These are phyloP conservation scores for Dunaliella primolecta DNA, from an alignment of 139 green algal species.

Conservation along the genomic window DNA sequence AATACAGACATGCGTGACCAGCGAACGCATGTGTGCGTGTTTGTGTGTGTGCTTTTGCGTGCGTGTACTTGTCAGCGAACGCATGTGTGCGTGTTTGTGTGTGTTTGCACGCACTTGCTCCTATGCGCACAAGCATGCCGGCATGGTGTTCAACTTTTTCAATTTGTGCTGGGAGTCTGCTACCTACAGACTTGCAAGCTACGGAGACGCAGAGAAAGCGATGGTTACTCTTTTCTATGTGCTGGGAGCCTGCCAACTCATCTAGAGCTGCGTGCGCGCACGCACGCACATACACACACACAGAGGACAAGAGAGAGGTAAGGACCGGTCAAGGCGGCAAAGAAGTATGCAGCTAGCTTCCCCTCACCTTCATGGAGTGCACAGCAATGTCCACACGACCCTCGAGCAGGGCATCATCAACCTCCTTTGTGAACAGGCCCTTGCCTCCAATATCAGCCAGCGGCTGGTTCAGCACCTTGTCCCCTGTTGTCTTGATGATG, in stretches of 20 bases:
- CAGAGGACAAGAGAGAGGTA: too few relatives aligned
- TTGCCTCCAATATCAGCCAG: slow-evolving; percentile 99
- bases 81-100: not conserved
- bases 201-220: too few relatives aligned
- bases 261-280: too few relatives aligned
- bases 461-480: slow-evolving; percentile 97
- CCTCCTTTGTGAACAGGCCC: slow-evolving; percentile 99
- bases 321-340: too few relatives aligned
- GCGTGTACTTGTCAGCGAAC: not conserved
- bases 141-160: too few relatives aligned
- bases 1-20: too few relatives aligned
- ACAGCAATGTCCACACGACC: slow-evolving; percentile 96
- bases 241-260: too few relatives aligned
- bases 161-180: too few relatives aligned
- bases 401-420: slow-evolving; percentile 95
- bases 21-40: not conserved
- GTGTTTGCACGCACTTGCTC: not conserved
- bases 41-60: not conserved
- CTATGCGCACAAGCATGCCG: not conserved
- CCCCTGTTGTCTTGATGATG: slow-evolving; percentile 99
- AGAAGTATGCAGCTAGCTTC: too few relatives aligned
- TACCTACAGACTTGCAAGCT: too few relatives aligned
- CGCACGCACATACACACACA: too few relatives aligned
- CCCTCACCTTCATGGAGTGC: slow-evolving; percentile 97
- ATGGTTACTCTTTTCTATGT: too few relatives aligned